Evolutionary conservation across 1,284 basidiomycete genomes (phyloP).

Genomic region (Cryptococcus maquisensis): DNA sequence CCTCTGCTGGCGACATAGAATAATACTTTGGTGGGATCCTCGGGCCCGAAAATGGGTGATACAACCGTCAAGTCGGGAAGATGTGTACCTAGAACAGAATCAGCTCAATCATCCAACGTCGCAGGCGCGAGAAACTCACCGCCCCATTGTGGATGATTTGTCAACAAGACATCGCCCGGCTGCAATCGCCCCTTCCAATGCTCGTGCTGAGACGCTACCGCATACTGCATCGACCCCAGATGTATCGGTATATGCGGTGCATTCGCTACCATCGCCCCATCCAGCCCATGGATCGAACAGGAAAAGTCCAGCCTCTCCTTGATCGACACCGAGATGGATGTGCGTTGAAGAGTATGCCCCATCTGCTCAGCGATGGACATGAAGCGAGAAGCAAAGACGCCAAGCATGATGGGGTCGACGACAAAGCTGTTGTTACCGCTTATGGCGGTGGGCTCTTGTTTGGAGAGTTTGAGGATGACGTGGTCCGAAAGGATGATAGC

Average conservation of each 20-base stretch:
- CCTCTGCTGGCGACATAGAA: conserved; percentile 41
- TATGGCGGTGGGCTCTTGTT: no score
- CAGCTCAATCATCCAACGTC: no score
- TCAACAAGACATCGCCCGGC: conserved; percentile 51
- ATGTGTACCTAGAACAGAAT: conserved; percentile 41
- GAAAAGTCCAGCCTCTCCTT: conserved; percentile 45
- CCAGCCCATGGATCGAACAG: conserved; percentile 50
- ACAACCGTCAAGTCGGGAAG: conserved; percentile 52
- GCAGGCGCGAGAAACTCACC: no score
- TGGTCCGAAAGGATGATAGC: conserved; percentile 51
- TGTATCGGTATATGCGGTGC: conserved; percentile 19
- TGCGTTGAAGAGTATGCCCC: conserved; percentile 53
- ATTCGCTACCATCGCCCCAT: conserved; percentile 52
- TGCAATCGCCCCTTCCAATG: conserved; percentile 26
- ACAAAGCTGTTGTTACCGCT: background rate
- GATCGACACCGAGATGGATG: conserved; percentile 48
- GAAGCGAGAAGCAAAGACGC: conserved; percentile 52
- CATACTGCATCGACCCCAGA: conserved; percentile 37
- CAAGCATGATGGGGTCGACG: conserved; percentile 50
- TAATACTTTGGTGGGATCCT: conserved; percentile 16
- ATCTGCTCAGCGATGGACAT: conserved; percentile 53
- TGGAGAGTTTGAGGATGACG: conserved; percentile 54
- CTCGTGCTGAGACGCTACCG: conserved; percentile 32
- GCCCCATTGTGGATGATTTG: conserved; percentile 52
- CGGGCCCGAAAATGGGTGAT: conserved; percentile 35